Conservation (phyloP, 257 asterid species). For the Lycium barbarum region DNA sequence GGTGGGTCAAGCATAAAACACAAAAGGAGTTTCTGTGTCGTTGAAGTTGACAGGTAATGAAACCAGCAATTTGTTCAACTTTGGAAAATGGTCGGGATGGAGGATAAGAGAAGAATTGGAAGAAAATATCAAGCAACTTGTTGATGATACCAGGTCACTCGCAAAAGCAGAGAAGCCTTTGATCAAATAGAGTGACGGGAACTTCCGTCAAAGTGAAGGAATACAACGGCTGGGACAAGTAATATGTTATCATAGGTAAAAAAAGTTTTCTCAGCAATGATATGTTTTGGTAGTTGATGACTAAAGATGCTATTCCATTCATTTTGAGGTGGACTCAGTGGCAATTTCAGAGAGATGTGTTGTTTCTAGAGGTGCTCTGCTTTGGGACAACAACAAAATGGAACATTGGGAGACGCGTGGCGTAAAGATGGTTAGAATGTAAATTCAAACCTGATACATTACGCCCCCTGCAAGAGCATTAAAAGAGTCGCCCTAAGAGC, state of each 20-base stretch:
- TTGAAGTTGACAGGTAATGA: not conserved
- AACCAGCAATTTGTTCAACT: not conserved
- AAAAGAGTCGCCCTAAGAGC: not conserved
- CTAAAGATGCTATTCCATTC: not conserved
- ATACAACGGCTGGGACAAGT: not conserved
- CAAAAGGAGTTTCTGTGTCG: not conserved
- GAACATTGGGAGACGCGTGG: not conserved
- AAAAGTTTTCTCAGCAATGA: not conserved
- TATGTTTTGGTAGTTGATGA: not conserved
- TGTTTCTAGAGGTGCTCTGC: not conserved
- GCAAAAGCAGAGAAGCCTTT: not conserved
- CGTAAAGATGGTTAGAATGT: not conserved
- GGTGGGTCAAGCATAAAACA: not conserved
- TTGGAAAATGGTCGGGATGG: not conserved
- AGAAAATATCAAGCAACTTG: not conserved
- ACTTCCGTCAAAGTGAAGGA: not conserved
- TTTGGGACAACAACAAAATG: not conserved
- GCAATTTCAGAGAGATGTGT: not conserved
- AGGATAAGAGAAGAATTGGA: not conserved
- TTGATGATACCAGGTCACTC: not conserved
- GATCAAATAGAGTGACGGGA: slow-evolving; percentile 13
- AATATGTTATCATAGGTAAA: not conserved
- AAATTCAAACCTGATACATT: not conserved
- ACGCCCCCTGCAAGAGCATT: not conserved
- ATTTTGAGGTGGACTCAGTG: not conserved